Conservation (phyloP, 129 eudicot genomes). For the Artemisia argyi region DNA sequence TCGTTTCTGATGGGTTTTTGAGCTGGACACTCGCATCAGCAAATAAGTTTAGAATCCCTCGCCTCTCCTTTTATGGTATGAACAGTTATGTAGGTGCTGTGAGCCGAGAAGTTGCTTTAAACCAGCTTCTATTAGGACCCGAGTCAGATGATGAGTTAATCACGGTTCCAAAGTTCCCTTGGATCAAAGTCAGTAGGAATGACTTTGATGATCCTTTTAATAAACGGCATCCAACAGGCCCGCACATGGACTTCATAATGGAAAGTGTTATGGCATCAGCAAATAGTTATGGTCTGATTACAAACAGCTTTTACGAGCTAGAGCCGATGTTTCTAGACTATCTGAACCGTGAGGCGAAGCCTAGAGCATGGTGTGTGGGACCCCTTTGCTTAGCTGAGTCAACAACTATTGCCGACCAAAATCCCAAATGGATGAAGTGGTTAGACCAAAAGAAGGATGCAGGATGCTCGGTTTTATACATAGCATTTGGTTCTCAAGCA, state of each 20-base stretch:
- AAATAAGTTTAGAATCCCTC: conserved; percentile 53
- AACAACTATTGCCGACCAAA: background rate
- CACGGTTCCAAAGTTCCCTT: too few species aligned
- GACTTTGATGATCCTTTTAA: too few species aligned
- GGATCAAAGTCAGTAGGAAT: too few species aligned
- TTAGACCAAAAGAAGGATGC: conserved; percentile 45
- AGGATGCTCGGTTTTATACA: conserved; percentile 45
- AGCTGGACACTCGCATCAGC: conserved; percentile 71
- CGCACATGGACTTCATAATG: too few species aligned
- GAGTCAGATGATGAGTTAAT: too few species aligned
- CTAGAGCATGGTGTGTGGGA: conserved; percentile 21
- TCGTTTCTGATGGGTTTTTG: conserved; percentile 62
- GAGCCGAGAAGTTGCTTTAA: too few species aligned
- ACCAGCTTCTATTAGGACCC: too few species aligned
- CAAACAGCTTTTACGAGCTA: conserved; percentile 32
- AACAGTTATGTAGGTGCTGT: conserved; percentile 26
- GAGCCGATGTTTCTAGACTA: conserved; percentile 29
- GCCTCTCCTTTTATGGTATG: conserved; percentile 56
- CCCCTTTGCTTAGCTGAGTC: conserved; percentile 33
- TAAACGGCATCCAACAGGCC: too few species aligned
- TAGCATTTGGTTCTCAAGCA: conserved; percentile 70
- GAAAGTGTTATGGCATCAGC: background rate
- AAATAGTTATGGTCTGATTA: conserved; percentile 28
- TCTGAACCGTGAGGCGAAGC: conserved; percentile 11
- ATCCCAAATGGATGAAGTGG: conserved; percentile 58